Evolutionary conservation across 2,329 filamentous ascomycete genomes (phyloP), one percentile per base, ranked within the genome.

Genomic region (Acrodontium crateriforme): DNA sequence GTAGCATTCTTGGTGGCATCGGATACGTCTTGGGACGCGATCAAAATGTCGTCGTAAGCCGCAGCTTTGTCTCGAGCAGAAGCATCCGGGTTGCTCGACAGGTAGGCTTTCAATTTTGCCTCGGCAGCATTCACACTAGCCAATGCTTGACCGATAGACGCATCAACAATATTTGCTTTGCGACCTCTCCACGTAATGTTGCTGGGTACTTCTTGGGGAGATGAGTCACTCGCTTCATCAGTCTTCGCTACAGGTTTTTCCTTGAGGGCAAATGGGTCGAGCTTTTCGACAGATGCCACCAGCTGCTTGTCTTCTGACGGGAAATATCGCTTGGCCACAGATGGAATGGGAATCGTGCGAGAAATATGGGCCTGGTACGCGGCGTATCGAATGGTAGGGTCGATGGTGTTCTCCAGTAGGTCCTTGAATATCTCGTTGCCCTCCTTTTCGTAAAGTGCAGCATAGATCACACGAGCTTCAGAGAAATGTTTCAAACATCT

Each of bases 1-100:
- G 94, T 92, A 8, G 84, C 84, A 43, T 79, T 75, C 55, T 93
- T 91, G 1, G 85, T 89, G 4, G 84, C 83, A 56, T 98, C 89
- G 12, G 87, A 83, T 3, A 82, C 83, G 50, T 98, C 87, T 55
- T 95, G 89, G 40, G 82, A 89, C 13, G 84, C 75, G 41, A 79
- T 82, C 15, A 98, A 71, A 29, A 95, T 76, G 37, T 79, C 80
- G 44, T 98, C 89, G 53, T 95, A 98, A 5, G 82, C 82, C 6
- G 76, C 78, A 8, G 85, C 83, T 45, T 77, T 73, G 35, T 89
- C 80, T 41, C 67, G 30, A 2, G 61, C 47, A 1, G 57, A 53
- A 3, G 58, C 56, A 9, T 57, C 52, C 9, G 47, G 44, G 12
- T 55, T 43, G 10, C 55, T 53, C n/a, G 56, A 42, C 16, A 70